Evolutionary conservation across 1,284 basidiomycete species (phyloP).

Genomic region (Exobasidium rhododendri): DNA sequence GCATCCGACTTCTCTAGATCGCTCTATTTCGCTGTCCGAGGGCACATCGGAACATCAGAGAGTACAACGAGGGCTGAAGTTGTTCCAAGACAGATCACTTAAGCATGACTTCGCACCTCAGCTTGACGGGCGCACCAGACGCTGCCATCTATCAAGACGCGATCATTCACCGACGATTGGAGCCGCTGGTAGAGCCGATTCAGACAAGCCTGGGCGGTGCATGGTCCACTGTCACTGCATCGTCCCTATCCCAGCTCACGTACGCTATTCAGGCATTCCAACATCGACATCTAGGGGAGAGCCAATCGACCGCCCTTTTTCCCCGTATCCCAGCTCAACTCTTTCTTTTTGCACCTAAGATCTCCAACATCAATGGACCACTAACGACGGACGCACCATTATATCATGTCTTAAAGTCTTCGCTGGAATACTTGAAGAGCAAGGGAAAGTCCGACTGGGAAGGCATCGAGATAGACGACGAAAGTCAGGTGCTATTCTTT

Average conservation of each 20-base stretch:
- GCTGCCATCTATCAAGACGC: slow-evolving; percentile 20
- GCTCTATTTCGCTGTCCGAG: background rate
- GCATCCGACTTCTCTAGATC: background rate
- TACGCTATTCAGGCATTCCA: slow-evolving; percentile 44
- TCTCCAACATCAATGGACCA: slow-evolving; percentile 27
- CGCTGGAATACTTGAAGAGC: slow-evolving; percentile 32
- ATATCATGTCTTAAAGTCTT: slow-evolving; percentile 9
- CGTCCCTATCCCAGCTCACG: slow-evolving; percentile 22
- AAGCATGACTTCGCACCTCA: background rate
- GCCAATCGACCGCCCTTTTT: slow-evolving; percentile 32
- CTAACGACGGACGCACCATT: slow-evolving; percentile 23
- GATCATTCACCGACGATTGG: slow-evolving; percentile 16
- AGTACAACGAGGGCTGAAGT: too few relatives aligned
- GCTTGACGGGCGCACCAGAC: slow-evolving; percentile 29
- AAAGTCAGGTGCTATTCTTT: slow-evolving; percentile 25
- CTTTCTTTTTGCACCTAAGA: slow-evolving; percentile 33
- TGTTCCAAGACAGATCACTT: too few relatives aligned
- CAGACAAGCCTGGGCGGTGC: slow-evolving; percentile 8
- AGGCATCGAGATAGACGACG: slow-evolving; percentile 25
- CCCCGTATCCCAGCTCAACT: slow-evolving; percentile 40
- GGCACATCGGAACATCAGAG: background rate
- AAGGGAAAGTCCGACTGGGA: slow-evolving; percentile 27
- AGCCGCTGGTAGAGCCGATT: slow-evolving; percentile 22
- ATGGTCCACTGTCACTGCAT: slow-evolving; percentile 8
- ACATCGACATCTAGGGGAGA: slow-evolving; percentile 40